phyloP scores from a whole-genome alignment of 345 rosid species.

The Toxicodendron radicans region DNA sequence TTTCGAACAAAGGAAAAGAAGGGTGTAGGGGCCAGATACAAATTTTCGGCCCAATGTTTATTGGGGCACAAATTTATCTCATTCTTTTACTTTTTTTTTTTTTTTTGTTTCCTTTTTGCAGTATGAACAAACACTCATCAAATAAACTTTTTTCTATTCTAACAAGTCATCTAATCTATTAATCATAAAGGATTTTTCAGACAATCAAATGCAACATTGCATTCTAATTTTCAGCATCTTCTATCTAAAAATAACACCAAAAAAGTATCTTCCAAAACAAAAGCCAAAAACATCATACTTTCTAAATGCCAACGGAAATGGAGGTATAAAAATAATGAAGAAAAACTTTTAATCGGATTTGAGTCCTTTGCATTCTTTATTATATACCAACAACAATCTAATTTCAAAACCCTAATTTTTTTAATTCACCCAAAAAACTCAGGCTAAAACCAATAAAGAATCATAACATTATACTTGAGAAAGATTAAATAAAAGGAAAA shows the following conservation, averaged over 20 bases:
- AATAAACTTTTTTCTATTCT: too few relatives aligned
- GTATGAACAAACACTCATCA: not conserved
- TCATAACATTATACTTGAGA: not conserved
- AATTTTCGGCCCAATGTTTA: too few relatives aligned
- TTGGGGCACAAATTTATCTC: not conserved
- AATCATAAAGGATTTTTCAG: not conserved
- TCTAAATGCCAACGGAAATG: not conserved
- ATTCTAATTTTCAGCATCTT: not conserved
- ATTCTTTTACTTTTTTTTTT: too few relatives aligned
- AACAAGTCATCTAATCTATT: not conserved
- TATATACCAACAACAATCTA: not conserved
- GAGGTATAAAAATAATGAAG: too few relatives aligned
- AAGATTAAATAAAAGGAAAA: not conserved
- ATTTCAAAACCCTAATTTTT: not conserved
- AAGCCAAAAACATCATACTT: not conserved
- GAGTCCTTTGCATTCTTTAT: too few relatives aligned
- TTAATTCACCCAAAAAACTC: not conserved
- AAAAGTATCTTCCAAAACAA: not conserved
- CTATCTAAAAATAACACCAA: not conserved
- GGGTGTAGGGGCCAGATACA: too few relatives aligned
- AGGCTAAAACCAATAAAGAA: not conserved
- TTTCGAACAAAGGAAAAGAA: not conserved
- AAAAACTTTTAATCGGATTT: too few relatives aligned
- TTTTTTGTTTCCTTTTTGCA: not conserved
- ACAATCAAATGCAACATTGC: not conserved